Percentiles rank a stretch among this genome's conserved stretches.
Conservation (phyloP, 2,329 filamentous ascomycete species). For the Alternaria sp. region DNA sequence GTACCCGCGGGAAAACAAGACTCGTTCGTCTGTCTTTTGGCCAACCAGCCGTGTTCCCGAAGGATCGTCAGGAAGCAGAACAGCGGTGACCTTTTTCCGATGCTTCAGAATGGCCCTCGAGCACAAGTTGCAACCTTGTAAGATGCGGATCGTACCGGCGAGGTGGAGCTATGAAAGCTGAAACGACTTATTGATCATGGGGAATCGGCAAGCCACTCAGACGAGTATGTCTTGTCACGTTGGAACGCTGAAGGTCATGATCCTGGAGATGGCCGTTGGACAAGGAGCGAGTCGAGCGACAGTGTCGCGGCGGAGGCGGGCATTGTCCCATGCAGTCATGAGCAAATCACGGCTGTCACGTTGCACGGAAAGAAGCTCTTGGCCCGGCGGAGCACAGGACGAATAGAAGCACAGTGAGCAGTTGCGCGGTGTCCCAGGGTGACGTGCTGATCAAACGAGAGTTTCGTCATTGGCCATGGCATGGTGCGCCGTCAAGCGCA, state of each 20-base stretch:
- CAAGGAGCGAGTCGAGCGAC: conserved; percentile 11
- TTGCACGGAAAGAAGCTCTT: conserved; percentile 19
- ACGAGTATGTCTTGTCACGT: conserved; percentile 18
- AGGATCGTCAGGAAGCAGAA: conserved; percentile 34
- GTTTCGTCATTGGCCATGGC: conserved; percentile 20
- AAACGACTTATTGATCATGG: conserved; percentile 22
- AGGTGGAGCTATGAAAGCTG: conserved; percentile 19
- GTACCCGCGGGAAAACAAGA: conserved; percentile 8
- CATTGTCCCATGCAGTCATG: conserved; percentile 14
- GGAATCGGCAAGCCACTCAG: conserved; percentile 23
- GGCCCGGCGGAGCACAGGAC: conserved; percentile 22
- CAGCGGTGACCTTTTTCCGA: conserved; percentile 29
- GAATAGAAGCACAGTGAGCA: conserved; percentile 24
- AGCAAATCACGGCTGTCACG: conserved; percentile 1
- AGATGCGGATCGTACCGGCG: conserved; percentile 25
- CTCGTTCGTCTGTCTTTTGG: conserved; percentile 7
- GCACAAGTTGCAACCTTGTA: conserved; percentile 18
- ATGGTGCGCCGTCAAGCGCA: conserved; percentile 8
- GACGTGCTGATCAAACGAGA: conserved; percentile 35
- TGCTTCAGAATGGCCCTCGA: neutral
- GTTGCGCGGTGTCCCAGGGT: conserved; percentile 22
- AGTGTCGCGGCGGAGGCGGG: conserved; percentile 14
- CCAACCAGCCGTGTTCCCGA: conserved; percentile 20
- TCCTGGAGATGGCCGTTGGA: conserved; percentile 30
- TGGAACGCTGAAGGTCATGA: conserved; percentile 34